Conservation (phyloP, 768 basidiomycete genomes). For the Hysterangium stoloniferum region DNA sequence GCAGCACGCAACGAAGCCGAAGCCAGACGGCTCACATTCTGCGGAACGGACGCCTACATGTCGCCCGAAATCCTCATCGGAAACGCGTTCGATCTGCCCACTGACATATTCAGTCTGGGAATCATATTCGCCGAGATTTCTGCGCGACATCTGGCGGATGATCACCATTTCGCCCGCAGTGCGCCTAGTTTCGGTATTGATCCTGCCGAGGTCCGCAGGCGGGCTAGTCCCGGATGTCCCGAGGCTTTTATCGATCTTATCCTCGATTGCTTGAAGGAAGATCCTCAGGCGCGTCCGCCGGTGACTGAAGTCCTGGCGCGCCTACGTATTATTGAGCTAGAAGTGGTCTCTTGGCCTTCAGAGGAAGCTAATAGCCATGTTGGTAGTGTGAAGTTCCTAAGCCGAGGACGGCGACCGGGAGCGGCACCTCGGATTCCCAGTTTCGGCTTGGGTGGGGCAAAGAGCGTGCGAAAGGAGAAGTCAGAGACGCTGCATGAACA, state of each 20-base stretch:
- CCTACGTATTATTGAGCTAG: constrained; percentile 73
- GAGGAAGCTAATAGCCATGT: constrained; percentile 69
- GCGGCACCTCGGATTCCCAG: constrained; percentile 75
- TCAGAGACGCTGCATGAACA: constrained; percentile 17
- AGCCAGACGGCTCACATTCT: constrained; percentile 75
- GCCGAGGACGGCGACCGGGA: constrained; percentile 50
- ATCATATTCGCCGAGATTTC: constrained; percentile 92
- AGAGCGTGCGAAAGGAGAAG: constrained; percentile 34
- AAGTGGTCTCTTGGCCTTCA: constrained; percentile 60
- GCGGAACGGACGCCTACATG: constrained; percentile 94
- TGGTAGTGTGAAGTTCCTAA: constrained; percentile 80
- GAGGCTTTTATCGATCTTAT: constrained; percentile 67
- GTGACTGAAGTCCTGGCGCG: constrained; percentile 75
- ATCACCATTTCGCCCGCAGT: constrained; percentile 62
- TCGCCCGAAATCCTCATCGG: constrained; percentile 92
- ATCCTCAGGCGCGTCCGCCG: constrained; percentile 64
- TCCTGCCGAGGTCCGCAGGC: constrained; percentile 54
- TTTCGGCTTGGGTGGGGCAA: constrained; percentile 46
- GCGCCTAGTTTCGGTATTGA: constrained; percentile 80
- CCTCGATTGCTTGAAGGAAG: constrained; percentile 62
- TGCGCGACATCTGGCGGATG: constrained; percentile 78
- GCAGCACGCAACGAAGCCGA: constrained; percentile 90
- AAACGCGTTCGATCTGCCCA: constrained; percentile 86
- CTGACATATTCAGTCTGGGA: constrained; percentile 91
- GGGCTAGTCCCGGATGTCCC: constrained; percentile 72